A percentile compares a stretch with the other conserved stretches of the same genome.
phyloP scores from a whole-genome alignment of 306 rosid species.

The Dalbergia oliveri region DNA sequence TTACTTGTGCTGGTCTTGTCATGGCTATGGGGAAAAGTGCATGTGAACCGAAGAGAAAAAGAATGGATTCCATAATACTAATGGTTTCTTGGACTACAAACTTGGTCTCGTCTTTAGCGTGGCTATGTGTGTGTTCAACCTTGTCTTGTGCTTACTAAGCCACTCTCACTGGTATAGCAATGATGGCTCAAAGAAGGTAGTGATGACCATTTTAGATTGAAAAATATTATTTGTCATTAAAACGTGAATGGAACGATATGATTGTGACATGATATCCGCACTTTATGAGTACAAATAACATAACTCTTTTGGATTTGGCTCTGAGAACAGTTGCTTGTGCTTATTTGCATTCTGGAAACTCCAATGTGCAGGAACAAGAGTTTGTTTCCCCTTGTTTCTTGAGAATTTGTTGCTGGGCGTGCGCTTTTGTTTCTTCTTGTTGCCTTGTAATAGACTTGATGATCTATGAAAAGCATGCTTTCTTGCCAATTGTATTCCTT shows the following conservation, averaged over 20 bases:
- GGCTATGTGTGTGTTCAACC: constrained; percentile 48
- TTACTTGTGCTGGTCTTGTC: constrained; percentile 50
- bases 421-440: constrained; percentile 56
- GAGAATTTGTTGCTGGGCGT: constrained; percentile 66
- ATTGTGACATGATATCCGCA: no score
- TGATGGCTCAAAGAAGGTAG: constrained; percentile 53
- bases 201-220: constrained; percentile 54
- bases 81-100: constrained; percentile 33
- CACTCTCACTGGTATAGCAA: constrained; percentile 57
- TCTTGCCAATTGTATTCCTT: constrained; percentile 50
- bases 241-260: no score
- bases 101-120: constrained; percentile 40
- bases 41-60: constrained; percentile 28
- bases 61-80: constrained; percentile 18
- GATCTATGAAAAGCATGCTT: constrained; percentile 39
- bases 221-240: constrained; percentile 49
- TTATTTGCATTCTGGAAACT: constrained; percentile 48
- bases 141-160: constrained; percentile 53
- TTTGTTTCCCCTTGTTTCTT: constrained; percentile 45
- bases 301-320: no score
- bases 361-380: background rate
- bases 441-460: constrained; percentile 59
- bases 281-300: no score
- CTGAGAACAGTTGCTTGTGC: constrained; percentile 53
- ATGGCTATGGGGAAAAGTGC: constrained; percentile 55